phyloP scores from a whole-genome alignment of 1,139 yeast species.

The Pichia sp. region DNA sequence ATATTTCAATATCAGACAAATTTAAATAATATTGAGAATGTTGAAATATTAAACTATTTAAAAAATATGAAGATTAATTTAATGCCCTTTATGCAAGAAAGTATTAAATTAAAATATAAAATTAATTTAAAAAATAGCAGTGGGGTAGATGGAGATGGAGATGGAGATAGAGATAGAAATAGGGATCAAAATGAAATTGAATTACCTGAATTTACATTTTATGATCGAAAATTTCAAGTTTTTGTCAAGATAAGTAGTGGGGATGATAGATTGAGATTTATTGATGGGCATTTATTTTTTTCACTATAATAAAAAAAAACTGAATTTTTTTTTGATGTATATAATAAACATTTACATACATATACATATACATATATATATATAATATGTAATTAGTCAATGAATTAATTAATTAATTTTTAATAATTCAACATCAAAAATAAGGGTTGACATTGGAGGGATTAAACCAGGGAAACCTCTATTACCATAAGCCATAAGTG shows the following conservation, averaged over 20 bases:
- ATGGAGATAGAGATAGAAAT: too few species aligned
- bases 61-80: slow-evolving; percentile 35
- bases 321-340: too few species aligned
- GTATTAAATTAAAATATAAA: slow-evolving; percentile 36
- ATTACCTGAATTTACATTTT: slow-evolving; percentile 55
- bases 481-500: slow-evolving; percentile 87
- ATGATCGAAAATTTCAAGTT: slow-evolving; percentile 62
- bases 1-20: slow-evolving; percentile 57
- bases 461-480: slow-evolving; percentile 95
- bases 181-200: slow-evolving; percentile 27
- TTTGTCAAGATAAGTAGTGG: slow-evolving; percentile 32
- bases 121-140: too few species aligned
- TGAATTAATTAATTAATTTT: slow-evolving; percentile 55
- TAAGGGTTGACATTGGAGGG: slow-evolving; percentile 91
- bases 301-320: not conserved
- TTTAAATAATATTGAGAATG: slow-evolving; percentile 27
- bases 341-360: too few species aligned
- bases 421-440: slow-evolving; percentile 88
- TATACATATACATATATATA: too few species aligned
- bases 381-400: too few species aligned
- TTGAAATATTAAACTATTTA: slow-evolving; percentile 21
- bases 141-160: too few species aligned
- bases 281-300: slow-evolving; percentile 6
- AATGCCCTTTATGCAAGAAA: slow-evolving; percentile 54
- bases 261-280: slow-evolving; percentile 12